Percentiles rank a stretch among this genome's conserved stretches.
phyloP scores from a whole-genome alignment of 2,329 filamentous ascomycete genomes.

The Talaromyces sp. region DNA sequence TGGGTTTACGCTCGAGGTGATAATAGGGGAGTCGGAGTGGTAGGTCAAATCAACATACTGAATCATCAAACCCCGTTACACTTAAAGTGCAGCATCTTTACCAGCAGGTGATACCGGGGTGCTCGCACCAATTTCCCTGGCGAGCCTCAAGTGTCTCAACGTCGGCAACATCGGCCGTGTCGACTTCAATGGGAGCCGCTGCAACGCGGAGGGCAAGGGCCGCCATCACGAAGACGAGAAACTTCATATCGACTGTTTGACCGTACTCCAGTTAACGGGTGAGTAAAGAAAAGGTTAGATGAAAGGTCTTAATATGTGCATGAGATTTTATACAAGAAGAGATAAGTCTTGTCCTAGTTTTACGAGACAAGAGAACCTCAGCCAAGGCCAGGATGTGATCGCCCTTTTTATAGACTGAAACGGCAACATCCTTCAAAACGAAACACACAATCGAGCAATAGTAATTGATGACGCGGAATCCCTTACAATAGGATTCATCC shows the following conservation, averaged over 20 bases:
- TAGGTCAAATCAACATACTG: neutral
- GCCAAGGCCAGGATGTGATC: neutral
- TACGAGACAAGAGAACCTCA: neutral
- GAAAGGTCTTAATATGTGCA: neutral
- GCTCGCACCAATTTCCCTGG: neutral
- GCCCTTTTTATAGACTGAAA: constrained; percentile 4
- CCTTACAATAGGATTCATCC: constrained; percentile 4
- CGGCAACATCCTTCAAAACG: neutral
- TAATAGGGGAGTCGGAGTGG: neutral
- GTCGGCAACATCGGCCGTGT: neutral
- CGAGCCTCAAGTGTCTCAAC: neutral
- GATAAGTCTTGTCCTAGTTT: neutral
- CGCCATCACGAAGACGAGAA: neutral
- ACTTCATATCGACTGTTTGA: constrained; percentile 1
- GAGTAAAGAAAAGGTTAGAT: neutral
- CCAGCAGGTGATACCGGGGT: neutral
- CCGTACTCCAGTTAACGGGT: neutral
- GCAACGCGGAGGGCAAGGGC: constrained; percentile 4
- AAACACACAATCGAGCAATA: neutral
- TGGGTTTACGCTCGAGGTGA: too few species aligned
- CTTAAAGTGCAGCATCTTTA: neutral
- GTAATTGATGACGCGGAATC: neutral
- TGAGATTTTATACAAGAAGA: neutral
- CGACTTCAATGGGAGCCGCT: neutral
- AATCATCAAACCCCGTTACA: neutral